Base-by-base conservation (phyloP, 306 rosid genomes). In the Hippophae tibetana region DNA sequence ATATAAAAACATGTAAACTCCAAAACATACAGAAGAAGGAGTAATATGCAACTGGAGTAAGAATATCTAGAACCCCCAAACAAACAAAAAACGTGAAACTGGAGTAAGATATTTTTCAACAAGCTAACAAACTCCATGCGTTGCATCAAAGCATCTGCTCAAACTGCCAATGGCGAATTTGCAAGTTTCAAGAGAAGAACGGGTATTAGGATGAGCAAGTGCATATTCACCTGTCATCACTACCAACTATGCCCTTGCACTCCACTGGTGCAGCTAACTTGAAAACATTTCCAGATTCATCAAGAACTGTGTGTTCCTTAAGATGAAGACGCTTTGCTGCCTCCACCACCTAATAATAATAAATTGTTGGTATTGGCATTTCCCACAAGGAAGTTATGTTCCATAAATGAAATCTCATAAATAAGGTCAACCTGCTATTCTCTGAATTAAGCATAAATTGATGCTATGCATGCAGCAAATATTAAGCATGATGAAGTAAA, bases 241-340 rank as follows among this genome's bases (percentile, higher is more conserved):
- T 89, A 68, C 99, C 99, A 63, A 93, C 89, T 65, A 93, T 93
- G 53, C 99, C 99, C 81, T 93, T 93, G 86, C 97, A 88, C 75
- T 93, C 99, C 67, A 93, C 99, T 0, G 99, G 99, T 41, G 99
- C 99, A 77, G 97, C 97, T 74, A 93, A 84, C 59, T 86, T 88
- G 78, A 84, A 82, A 74, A 66, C 81, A 74, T 84, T 82, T 56
- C 89, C 99, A 72, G 94, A 86, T 75, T 89, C 99, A 79, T 93
- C 99, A 66, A 75, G 76, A 63, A 88, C 97, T 0, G 76, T 59
- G 68, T 93, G 99, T 66, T 93, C 99, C 72, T 93, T 93, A 72
- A 93, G 62, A 82, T 89, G 95, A 78, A 93, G 90, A 47, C 80
- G 82, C 66, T 86, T 88, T 40, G 99, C 95, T 69, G 97, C 99